Base-by-base conservation (phyloP, 129 eudicot genomes). In the Smallanthus sonchifolius region DNA sequence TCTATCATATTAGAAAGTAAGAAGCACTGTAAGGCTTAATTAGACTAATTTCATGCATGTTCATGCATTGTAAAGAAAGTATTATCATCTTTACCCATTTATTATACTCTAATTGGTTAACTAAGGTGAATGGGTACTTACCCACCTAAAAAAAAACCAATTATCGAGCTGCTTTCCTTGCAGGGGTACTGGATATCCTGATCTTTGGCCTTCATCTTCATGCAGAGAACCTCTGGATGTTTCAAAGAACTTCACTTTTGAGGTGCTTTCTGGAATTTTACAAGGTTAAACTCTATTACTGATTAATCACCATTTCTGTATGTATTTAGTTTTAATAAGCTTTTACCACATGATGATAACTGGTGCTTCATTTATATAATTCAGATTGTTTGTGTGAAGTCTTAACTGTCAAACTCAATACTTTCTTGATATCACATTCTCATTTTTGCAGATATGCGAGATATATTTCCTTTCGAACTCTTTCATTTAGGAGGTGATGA, bases 401-500 rank as follows among this genome's bases (percentile, higher is more conserved):
- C 19, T 52, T 38, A 75, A 35, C 24, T 28, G 65, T 52, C 5
- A 68, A 67, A 56, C 34, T 11, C 2, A 19, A 68, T 8, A 68
- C 47, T 67, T 57, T 17, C 4, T 44, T 69, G 54, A 77, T 28
- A 36, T 36, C 32, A 28, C 5, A 36, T 69, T 19, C 55, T 76
- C 42, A 6, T 15, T 67, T 61, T 75, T 85, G 77, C 88, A 94
- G 98, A 88, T 75, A 80, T 94, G 88, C 75, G 88, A 57, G 88
- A 86, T 71, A 86, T 86, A 56, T 94, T 94, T 71, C 98, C 98
- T 47, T 94, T 94, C 55, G 89, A 88, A 82, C 97, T 94, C 75
- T 91, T 94, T 75, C 99, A 94, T 79, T 84, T 94, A 56, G 99
- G 99, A 28, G 99, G 99, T 49, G 99, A 94, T 82, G 99, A 94